phyloP scores from a whole-genome alignment of 2,329 filamentous ascomycete species.

The Penicillium thymicola region DNA sequence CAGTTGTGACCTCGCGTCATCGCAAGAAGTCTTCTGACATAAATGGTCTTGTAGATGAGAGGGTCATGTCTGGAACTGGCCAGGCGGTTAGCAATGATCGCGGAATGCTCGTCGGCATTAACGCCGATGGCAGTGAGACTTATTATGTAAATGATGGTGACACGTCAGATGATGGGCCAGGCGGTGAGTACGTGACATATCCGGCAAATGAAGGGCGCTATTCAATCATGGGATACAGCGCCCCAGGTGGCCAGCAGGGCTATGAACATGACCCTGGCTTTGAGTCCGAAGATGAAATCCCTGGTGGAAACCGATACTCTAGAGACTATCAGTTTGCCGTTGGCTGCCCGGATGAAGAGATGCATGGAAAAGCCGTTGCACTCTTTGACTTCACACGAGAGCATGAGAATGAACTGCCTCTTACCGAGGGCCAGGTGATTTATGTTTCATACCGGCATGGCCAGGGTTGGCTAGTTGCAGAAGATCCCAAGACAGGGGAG shows the following conservation, averaged over 20 bases:
- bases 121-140: constrained; percentile 68
- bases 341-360: constrained; percentile 92
- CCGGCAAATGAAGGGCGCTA: constrained; percentile 62
- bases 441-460: constrained; percentile 94
- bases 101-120: constrained; percentile 64
- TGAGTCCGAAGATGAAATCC: constrained; percentile 49
- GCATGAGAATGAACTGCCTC: constrained; percentile 91
- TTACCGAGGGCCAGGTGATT: constrained; percentile 93
- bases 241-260: constrained; percentile 43
- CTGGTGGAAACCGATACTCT: constrained; percentile 70
- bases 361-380: constrained; percentile 93
- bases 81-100: constrained; percentile 55
- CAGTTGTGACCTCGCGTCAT: constrained; percentile 77
- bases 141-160: constrained; percentile 70
- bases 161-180: constrained; percentile 62
- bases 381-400: constrained; percentile 93
- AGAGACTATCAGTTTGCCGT: constrained; percentile 94
- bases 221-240: constrained; percentile 42
- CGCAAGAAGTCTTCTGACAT: constrained; percentile 67
- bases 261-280: constrained; percentile 32
- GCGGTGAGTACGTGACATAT: constrained; percentile 78
- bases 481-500: constrained; percentile 90
- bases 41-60: constrained; percentile 40
- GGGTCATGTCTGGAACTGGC: constrained; percentile 8
- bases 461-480: constrained; percentile 94